These are phyloP conservation scores for Trichoderma atroviride DNA, from an alignment of 2,329 filamentous ascomycete species.

Conservation along the genomic window DNA sequence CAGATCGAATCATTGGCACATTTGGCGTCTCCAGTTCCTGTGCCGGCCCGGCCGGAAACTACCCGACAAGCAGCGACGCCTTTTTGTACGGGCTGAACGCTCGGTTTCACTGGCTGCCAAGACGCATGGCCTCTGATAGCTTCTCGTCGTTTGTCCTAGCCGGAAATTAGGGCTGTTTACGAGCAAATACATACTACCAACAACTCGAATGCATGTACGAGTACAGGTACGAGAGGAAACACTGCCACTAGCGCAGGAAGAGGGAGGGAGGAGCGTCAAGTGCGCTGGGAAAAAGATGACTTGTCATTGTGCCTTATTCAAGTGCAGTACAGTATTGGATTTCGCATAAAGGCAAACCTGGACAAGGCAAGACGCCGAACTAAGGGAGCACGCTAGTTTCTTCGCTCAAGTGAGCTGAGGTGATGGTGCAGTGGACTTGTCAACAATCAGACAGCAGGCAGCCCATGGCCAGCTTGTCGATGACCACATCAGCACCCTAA, in stretches of 20 bases:
- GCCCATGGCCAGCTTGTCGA: neutral
- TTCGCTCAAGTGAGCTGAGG: slow-evolving; percentile 7
- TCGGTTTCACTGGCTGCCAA: neutral
- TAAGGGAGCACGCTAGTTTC: neutral
- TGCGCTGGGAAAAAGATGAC: neutral
- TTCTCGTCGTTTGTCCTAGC: neutral
- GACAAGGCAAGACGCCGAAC: neutral
- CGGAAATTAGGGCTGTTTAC: neutral
- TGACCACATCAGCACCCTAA: neutral
- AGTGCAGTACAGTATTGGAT: neutral
- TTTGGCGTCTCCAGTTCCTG: neutral
- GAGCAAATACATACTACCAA: neutral
- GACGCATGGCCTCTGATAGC: neutral
- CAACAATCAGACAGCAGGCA: neutral
- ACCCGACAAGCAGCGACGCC: slow-evolving; percentile 14
- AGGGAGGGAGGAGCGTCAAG: neutral
- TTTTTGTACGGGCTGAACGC: neutral
- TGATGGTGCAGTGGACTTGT: neutral
- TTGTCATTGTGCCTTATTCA: neutral
- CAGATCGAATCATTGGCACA: slow-evolving; percentile 9
- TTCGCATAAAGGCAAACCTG: neutral
- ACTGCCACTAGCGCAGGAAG: neutral
- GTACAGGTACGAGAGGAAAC: neutral
- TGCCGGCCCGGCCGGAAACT: slow-evolving; percentile 19
- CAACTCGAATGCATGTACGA: neutral